Conservation (phyloP, 192 early-diverging fungal genomes). For the Coemansia sp. region DNA sequence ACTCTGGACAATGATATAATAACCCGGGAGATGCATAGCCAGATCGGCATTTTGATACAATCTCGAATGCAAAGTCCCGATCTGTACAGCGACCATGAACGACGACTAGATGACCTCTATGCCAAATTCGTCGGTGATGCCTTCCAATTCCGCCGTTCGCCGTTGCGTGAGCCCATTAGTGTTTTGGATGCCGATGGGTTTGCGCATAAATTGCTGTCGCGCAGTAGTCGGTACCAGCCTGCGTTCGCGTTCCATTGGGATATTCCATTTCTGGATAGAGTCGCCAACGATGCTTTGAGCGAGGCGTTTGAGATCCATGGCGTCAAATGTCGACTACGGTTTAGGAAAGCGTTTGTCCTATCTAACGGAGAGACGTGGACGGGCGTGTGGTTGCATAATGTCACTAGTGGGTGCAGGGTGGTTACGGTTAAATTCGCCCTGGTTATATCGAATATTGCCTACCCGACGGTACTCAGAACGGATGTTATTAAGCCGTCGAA, state of each 20-base stretch:
- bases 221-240: not conserved
- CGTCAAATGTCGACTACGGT: conserved; percentile 21
- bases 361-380: conserved; percentile 33
- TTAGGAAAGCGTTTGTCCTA: conserved; percentile 12
- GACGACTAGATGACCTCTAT: conserved; percentile 23
- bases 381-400: conserved; percentile 33
- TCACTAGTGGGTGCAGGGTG: conserved; percentile 14
- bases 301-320: conserved; percentile 23
- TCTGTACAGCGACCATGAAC: not conserved
- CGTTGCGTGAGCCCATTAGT: conserved; percentile 8
- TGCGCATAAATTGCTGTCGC: conserved; percentile 19
- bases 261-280: not conserved
- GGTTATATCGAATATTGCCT: conserved; percentile 21
- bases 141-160: not conserved
- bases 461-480: conserved; percentile 14
- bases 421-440: conserved; percentile 16
- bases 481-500: conserved; percentile 17
- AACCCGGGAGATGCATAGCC: not conserved
- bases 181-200: conserved; percentile 20
- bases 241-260: conserved; percentile 25
- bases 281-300: conserved; percentile 19
- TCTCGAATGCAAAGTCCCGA: conserved; percentile 3
- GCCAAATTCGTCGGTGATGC: conserved; percentile 14
- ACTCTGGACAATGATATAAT: conserved; percentile 6
- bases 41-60: conserved; percentile 6